These are phyloP conservation scores for Penicillium concentricum DNA, from an alignment of 2,329 filamentous ascomycete genomes.

Conservation along the genomic window DNA sequence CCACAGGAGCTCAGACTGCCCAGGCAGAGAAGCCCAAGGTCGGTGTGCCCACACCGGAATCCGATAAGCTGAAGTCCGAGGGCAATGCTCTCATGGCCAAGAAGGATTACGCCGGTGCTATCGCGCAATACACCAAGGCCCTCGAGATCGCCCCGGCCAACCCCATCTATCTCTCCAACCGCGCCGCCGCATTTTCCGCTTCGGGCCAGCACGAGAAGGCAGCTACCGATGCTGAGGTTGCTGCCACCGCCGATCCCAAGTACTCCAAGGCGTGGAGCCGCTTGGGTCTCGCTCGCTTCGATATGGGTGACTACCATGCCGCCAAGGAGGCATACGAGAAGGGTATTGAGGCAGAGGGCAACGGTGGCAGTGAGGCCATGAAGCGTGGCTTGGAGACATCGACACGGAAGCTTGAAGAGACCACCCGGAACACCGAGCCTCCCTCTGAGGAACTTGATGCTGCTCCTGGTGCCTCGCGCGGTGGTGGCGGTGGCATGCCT, in stretches of 20 bases:
- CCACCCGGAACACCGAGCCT: slow-evolving; percentile 57
- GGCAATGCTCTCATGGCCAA: slow-evolving; percentile 94
- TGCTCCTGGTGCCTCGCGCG: slow-evolving; percentile 45
- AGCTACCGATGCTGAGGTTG: slow-evolving; percentile 83
- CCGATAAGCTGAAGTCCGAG: slow-evolving; percentile 82
- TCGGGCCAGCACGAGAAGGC: slow-evolving; percentile 81
- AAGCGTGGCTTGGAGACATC: slow-evolving; percentile 95
- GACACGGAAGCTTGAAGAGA: slow-evolving; percentile 80
- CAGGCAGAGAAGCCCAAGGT: slow-evolving; percentile 40
- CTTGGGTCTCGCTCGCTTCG: slow-evolving; percentile 86
- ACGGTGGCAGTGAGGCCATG: slow-evolving; percentile 93
- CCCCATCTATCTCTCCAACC: slow-evolving; percentile 96
- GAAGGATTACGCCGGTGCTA: slow-evolving; percentile 82
- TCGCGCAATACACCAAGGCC: slow-evolving; percentile 85
- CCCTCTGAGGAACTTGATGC: slow-evolving; percentile 54
- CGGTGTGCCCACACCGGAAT: slow-evolving; percentile 59
- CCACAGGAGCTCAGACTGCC: slow-evolving; percentile 41
- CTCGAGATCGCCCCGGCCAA: slow-evolving; percentile 78
- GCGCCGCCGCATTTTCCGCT: slow-evolving; percentile 88
- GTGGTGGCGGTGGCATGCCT: slow-evolving; percentile 62
- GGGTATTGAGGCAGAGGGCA: slow-evolving; percentile 92
- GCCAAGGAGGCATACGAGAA: slow-evolving; percentile 92
- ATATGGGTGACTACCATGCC: slow-evolving; percentile 83
- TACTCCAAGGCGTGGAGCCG: slow-evolving; percentile 98
- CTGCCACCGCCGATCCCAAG: slow-evolving; percentile 79